Conservation (phyloP, 495 filamentous ascomycete genomes). For the Thozetella sp. region DNA sequence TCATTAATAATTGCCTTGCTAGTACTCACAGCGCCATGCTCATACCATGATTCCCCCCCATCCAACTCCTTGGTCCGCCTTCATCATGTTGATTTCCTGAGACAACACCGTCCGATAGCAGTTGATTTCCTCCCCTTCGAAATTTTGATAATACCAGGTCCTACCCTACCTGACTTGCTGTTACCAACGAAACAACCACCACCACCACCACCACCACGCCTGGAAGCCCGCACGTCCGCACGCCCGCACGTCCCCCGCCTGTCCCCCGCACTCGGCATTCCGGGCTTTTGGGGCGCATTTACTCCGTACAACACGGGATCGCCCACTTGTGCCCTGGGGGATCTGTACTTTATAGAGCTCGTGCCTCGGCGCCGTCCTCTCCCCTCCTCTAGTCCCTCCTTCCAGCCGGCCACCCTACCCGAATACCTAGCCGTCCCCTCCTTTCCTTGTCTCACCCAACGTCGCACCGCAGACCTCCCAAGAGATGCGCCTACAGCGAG, state of each 20-base stretch:
- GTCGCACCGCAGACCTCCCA: background rate
- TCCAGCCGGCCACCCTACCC: background rate
- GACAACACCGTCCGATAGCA: background rate
- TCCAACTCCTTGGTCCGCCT: no score
- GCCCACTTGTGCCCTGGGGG: background rate
- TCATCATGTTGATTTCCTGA: constrained; percentile 1
- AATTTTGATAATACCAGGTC: no score
- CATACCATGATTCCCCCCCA: no score
- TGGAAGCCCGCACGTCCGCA: no score
- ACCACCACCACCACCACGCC: background rate
- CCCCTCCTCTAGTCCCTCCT: background rate
- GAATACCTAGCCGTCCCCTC: background rate
- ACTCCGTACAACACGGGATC: no score
- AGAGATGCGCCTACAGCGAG: constrained; percentile 68
- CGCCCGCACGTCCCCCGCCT: no score
- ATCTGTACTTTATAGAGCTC: background rate
- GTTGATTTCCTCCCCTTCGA: background rate
- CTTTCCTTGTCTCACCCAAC: background rate
- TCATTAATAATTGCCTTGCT: no score
- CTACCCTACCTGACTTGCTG: no score
- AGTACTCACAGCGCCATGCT: no score
- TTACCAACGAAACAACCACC: background rate
- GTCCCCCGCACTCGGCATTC: background rate
- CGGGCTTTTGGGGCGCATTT: background rate
- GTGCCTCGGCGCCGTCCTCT: background rate